A percentile compares a stretch with the other conserved stretches of the same genome.
Evolutionary conservation across 2,329 filamentous ascomycete species (phyloP).

Genomic region (Aspergillus tamarii): DNA sequence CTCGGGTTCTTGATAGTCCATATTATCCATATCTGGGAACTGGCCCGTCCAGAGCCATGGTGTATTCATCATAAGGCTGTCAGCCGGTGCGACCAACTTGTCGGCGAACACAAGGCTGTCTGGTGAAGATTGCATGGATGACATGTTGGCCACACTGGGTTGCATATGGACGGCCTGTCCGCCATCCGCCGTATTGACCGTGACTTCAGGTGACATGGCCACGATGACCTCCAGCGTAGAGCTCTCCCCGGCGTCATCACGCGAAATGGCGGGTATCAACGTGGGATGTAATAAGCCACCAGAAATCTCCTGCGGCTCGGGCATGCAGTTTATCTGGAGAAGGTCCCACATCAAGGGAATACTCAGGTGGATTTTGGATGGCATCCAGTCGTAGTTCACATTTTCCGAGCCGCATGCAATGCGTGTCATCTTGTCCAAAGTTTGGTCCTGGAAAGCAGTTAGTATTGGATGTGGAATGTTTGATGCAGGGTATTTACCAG

Average conservation of each 20-base stretch:
- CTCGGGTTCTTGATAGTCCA: conserved; percentile 33
- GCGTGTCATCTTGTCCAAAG: conserved; percentile 53
- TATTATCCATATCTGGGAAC: conserved; percentile 37
- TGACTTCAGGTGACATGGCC: conserved; percentile 56
- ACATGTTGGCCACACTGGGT: conserved; percentile 17
- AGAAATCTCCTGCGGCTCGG: conserved; percentile 41
- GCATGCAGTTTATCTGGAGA: conserved; percentile 51
- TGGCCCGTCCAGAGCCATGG: conserved; percentile 41
- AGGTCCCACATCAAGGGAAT: conserved; percentile 59
- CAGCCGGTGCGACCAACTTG: conserved; percentile 34
- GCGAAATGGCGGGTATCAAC: conserved; percentile 37
- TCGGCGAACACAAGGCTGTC: conserved; percentile 19
- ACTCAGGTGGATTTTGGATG: conserved; percentile 57
- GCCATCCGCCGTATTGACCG: conserved; percentile 56
- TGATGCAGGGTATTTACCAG: conserved; percentile 41
- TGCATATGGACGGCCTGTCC: conserved; percentile 54
- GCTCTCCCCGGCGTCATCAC: conserved; percentile 39
- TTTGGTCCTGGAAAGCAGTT: conserved; percentile 45
- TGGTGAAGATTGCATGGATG: conserved; percentile 6
- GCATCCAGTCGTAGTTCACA: conserved; percentile 56
- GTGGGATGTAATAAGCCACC: conserved; percentile 50
- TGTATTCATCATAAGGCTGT: conserved; percentile 40
- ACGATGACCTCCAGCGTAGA: conserved; percentile 54
- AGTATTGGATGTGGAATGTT: conserved; percentile 1
- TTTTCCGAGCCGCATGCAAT: conserved; percentile 55